Conservation (phyloP, 805 yeast species). For the Peterozyma toletana region DNA sequence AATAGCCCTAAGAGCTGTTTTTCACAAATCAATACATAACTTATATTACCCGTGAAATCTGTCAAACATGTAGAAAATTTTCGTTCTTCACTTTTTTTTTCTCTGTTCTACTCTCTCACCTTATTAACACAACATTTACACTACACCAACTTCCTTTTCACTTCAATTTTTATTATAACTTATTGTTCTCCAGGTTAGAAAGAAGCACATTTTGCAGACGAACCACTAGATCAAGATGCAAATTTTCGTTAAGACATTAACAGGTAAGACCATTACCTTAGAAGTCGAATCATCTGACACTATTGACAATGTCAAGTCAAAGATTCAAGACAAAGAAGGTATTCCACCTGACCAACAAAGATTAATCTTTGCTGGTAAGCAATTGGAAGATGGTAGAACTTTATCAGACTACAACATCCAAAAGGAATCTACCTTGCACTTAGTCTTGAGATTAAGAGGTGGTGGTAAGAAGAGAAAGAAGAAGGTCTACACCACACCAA, state of each 20-base stretch:
- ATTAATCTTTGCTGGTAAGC: constrained; percentile 99
- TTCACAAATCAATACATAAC: too few relatives aligned
- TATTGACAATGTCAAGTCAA: constrained; percentile 97
- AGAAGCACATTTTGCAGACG: constrained; percentile 32
- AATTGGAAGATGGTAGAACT: constrained; percentile 98
- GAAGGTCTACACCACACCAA: constrained; percentile 99
- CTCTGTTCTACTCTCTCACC: too few relatives aligned
- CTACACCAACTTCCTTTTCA: too few relatives aligned
- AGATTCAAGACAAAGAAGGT: constrained; percentile 99
- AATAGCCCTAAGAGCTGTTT: too few relatives aligned
- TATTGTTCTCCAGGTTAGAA: constrained; percentile 19
- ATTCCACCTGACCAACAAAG: constrained; percentile 99
- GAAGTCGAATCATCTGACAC: constrained; percentile 99
- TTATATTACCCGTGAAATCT: too few relatives aligned
- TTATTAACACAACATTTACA: too few relatives aligned
- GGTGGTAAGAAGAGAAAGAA: constrained; percentile 99
- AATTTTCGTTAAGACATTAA: constrained; percentile 78
- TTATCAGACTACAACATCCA: constrained; percentile 99
- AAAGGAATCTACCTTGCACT: constrained; percentile 97
- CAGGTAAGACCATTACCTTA: constrained; percentile 93
- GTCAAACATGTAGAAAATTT: too few relatives aligned
- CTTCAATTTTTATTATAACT: too few relatives aligned
- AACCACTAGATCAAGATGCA: constrained; percentile 35
- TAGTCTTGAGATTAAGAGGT: constrained; percentile 96
- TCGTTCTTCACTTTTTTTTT: too few relatives aligned